Conservation (phyloP, 2,329 filamentous ascomycete genomes). For the Lasiodiplodia hormozganensis region DNA sequence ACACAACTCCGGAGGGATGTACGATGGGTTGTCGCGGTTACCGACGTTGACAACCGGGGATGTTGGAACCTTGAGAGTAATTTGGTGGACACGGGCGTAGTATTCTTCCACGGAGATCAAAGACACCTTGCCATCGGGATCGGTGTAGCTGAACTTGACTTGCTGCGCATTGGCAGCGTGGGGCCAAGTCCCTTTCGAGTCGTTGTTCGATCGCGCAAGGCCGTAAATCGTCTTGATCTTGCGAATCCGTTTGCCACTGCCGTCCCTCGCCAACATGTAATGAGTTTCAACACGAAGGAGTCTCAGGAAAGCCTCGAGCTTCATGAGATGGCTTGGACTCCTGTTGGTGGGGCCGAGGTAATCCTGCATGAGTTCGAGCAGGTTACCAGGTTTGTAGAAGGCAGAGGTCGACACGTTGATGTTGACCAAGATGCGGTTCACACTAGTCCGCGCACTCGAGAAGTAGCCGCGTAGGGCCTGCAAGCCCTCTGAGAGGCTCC, state of each 20-base stretch:
- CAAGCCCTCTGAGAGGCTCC: constrained; percentile 58
- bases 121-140: constrained; percentile 20
- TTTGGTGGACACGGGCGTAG: constrained; percentile 33
- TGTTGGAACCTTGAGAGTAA: constrained; percentile 34
- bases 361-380: constrained; percentile 45
- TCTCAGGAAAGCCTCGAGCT: constrained; percentile 44
- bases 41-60: constrained; percentile 43
- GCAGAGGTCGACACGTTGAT: constrained; percentile 67
- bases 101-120: constrained; percentile 27
- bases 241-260: constrained; percentile 44
- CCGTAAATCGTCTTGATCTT: constrained; percentile 49
- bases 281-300: constrained; percentile 48
- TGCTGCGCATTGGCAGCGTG: constrained; percentile 28
- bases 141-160: constrained; percentile 21
- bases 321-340: constrained; percentile 19
- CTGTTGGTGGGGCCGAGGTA: constrained; percentile 32
- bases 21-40: constrained; percentile 35
- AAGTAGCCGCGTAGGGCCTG: constrained; percentile 68
- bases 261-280: constrained; percentile 47
- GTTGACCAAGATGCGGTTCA: constrained; percentile 65
- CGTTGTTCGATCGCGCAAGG: constrained; percentile 44
- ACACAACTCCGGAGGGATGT: constrained; percentile 45
- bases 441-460: constrained; percentile 65
- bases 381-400: constrained; percentile 59
- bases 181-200: constrained; percentile 39